These are phyloP conservation scores for Kodamaea plutei DNA, from an alignment of 1,139 yeast species.

Conservation along the genomic window DNA sequence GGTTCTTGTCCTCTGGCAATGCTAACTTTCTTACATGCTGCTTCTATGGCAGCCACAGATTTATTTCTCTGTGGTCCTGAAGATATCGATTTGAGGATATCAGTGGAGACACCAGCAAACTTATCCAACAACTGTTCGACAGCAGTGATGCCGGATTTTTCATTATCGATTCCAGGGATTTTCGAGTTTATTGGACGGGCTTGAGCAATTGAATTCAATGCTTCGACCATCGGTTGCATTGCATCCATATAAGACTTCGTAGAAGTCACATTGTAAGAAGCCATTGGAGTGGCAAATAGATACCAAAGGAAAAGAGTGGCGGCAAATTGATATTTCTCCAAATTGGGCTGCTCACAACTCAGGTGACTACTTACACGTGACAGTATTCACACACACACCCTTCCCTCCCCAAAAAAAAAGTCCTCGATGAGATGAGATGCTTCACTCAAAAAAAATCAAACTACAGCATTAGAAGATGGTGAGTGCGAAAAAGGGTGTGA, in stretches of 20 bases:
- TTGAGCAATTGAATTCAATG: slow-evolving; percentile 31
- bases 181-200: slow-evolving; percentile 21
- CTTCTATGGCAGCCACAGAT: slow-evolving; percentile 17
- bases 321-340: no score
- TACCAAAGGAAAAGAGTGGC: no score
- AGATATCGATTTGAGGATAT: slow-evolving; percentile 29
- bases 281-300: slow-evolving; percentile 21
- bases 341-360: no score
- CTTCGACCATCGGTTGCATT: slow-evolving; percentile 60
- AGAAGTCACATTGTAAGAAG: slow-evolving; percentile 49
- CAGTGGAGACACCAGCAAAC: slow-evolving; percentile 31
- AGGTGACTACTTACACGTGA: slow-evolving; percentile 1
- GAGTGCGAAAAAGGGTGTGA: slow-evolving; percentile 8
- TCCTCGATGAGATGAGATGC: slow-evolving; percentile 26
- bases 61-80: slow-evolving; percentile 11
- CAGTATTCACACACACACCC: background rate
- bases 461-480: no score
- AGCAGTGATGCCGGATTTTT: slow-evolving; percentile 24
- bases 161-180: slow-evolving; percentile 32
- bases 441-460: slow-evolving; percentile 6
- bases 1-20: slow-evolving; percentile 22
- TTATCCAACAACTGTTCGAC: slow-evolving; percentile 24
- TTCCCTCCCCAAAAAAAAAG: background rate
- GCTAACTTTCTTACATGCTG: slow-evolving; percentile 28
- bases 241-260: slow-evolving; percentile 77